Conservation (phyloP, 352 stramenopile genomes). For the Thraustochytrium striatum region DNA sequence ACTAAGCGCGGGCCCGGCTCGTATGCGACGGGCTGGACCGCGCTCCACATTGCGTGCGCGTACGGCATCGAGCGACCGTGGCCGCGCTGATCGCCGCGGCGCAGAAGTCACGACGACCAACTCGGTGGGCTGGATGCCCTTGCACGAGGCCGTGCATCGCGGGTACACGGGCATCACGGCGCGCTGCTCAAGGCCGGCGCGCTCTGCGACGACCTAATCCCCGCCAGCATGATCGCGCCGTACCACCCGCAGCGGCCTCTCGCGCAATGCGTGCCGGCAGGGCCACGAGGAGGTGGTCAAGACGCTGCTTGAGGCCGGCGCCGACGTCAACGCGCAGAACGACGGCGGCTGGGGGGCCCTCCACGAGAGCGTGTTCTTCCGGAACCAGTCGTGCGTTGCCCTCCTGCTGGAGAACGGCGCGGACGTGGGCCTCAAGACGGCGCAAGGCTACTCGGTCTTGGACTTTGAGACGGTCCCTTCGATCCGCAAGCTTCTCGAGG, state of each 20-base stretch:
- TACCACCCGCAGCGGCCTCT: constrained; percentile 48
- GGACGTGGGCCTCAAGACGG: constrained; percentile 47
- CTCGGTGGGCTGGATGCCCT: constrained; percentile 52
- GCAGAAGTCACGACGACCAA: constrained; percentile 51
- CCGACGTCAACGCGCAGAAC: constrained; percentile 50
- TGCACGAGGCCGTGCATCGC: constrained; percentile 47
- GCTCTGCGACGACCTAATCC: constrained; percentile 35
- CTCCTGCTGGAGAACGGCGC: constrained; percentile 52
- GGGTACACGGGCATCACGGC: constrained; percentile 48
- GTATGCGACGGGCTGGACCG: constrained; percentile 54
- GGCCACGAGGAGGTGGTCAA: constrained; percentile 48
- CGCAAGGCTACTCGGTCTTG: constrained; percentile 50
- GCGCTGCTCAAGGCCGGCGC: constrained; percentile 36
- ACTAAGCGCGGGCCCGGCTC: constrained; percentile 52
- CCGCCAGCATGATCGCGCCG: constrained; percentile 35
- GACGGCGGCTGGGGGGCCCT: constrained; percentile 51
- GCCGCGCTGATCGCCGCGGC: constrained; percentile 22
- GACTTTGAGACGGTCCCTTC: constrained; percentile 46
- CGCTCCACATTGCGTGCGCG: constrained; percentile 55
- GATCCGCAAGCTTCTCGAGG: constrained; percentile 50
- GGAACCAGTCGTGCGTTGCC: constrained; percentile 49
- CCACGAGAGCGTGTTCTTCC: constrained; percentile 55
- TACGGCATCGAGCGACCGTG: constrained; percentile 52
- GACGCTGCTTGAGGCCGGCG: constrained; percentile 51
- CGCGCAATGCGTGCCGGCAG: constrained; percentile 45